Base-by-base conservation (phyloP, 352 stramenopile genomes). In the Phytophthora tubulina region DNA sequence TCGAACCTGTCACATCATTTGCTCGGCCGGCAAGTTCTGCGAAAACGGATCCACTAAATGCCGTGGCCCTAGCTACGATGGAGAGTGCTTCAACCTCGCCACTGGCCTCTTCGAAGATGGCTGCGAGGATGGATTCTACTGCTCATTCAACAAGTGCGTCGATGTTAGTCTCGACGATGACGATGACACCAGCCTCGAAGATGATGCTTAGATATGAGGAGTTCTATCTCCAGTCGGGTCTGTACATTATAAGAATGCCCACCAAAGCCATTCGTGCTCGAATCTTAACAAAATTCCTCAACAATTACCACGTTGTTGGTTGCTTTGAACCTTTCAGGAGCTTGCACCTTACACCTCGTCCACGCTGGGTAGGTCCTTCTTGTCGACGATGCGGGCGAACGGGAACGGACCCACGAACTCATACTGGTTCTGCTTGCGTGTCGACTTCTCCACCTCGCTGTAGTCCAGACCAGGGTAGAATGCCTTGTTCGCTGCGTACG, bases 391-490 rank as follows among this genome's bases (percentile, higher is more conserved):
- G 35, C 77, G 76, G 27, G 86, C 86, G 63, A 91, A 91, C 56
- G 85, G 85, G 70, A 91, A 89, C 32, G 86, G 84, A 4, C 86
- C 86, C 35, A 84, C 75, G 58, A 92, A 93, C 13, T 81, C 64
- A 62, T 93, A 88, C 44, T 79, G 61, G 55, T 89, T 85, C 73
- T 94, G 86, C 57, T 80, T 88, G 64, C 75, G 78, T 21, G 86
- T 94, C 17, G 84, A 92, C 48, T 75, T 72, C 11, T 82, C 65
- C 33, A 93, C 70, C 13, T 90, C 76, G 39, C 74, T 73, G 73
- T 93, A 93, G 72, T 93, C 80, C 41, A 90, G 54, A 46, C 76
- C 63, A 9, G 84, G 75, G 62, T 73, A 93, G 4, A 81, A 44
- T 3, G 55, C 52, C 32, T 79, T 79, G 78, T 91, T 91, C 41